Evolutionary conservation across 169 alveolate species (phyloP).

Genomic region (Cryptosporidium canis): DNA sequence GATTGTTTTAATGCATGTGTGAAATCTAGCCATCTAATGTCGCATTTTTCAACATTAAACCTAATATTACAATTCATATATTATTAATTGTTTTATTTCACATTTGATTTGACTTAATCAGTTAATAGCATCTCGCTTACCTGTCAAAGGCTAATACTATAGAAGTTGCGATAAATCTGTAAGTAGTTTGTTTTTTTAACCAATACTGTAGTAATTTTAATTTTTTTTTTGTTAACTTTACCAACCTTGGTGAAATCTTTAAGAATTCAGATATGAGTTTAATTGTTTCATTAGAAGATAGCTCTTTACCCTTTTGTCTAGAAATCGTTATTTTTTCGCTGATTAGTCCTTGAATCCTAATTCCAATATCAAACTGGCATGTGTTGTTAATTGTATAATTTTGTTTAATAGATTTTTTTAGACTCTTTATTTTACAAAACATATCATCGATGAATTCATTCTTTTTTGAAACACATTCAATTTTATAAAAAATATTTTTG

Average conservation of each 20-base stretch:
- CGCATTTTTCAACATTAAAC: conserved; percentile 32
- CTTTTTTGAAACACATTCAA: background rate
- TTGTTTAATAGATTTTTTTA: conserved; percentile 23
- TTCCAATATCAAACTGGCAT: conserved; percentile 30
- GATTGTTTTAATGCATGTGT: conserved; percentile 41
- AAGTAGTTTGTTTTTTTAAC: conserved; percentile 28
- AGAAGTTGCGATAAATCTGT: conserved; percentile 49
- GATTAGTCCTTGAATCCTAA: conserved; percentile 49
- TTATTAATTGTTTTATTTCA: background rate
- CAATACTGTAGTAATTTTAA: background rate
- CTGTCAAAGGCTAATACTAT: conserved; percentile 47
- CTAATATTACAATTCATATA: background rate
- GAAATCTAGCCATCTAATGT: conserved; percentile 54
- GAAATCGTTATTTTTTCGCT: background rate
- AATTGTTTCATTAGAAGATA: conserved; percentile 17
- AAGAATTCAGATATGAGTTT: conserved; percentile 25
- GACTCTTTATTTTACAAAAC: background rate
- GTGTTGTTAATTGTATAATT: background rate
- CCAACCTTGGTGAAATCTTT: background rate
- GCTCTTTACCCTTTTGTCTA: conserved; percentile 29
- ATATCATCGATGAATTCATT: background rate
- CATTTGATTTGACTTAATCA: background rate
- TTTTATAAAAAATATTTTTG: background rate
- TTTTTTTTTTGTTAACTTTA: conserved; percentile 10
- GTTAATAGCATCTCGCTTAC: conserved; percentile 10